Conservation (phyloP, 2,329 filamentous ascomycete genomes). For the Metarhizium rileyi region DNA sequence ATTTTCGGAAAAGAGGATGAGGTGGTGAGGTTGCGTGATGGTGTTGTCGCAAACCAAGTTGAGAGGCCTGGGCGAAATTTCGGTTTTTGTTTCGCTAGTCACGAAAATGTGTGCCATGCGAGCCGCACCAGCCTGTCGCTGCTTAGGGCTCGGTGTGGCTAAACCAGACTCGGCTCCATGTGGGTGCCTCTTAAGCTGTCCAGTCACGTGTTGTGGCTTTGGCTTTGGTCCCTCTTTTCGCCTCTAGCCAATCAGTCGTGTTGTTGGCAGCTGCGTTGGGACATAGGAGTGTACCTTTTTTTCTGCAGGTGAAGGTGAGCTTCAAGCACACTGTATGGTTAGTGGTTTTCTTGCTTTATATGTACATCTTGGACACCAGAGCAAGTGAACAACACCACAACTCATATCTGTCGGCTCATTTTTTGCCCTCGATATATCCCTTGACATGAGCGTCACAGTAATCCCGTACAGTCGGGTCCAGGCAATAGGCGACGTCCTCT, state of each 20-base stretch:
- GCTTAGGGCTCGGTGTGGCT: conserved; percentile 29
- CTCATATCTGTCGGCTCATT: not conserved
- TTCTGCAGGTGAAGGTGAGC: conserved; percentile 8
- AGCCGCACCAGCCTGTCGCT: conserved; percentile 7
- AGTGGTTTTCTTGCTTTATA: not conserved
- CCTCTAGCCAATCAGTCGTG: not conserved
- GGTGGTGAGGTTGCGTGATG: conserved; percentile 8
- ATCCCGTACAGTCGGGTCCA: conserved; percentile 58
- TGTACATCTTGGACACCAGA: not conserved
- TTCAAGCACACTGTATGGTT: not conserved
- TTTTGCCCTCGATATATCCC: not conserved
- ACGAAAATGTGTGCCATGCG: conserved; percentile 21
- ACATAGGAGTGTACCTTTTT: conserved; percentile 23
- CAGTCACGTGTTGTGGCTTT: no score
- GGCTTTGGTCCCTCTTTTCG: no score
- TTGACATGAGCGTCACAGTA: conserved; percentile 4
- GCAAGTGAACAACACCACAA: not conserved
- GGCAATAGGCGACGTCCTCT: conserved; percentile 46
- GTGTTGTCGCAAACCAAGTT: not conserved
- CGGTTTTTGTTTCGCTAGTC: conserved; percentile 12
- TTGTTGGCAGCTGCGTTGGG: not conserved
- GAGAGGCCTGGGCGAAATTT: conserved; percentile 11
- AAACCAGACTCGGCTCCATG: conserved; percentile 12
- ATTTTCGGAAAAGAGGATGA: conserved; percentile 14
- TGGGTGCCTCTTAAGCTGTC: no score